phyloP scores from a whole-genome alignment of 2,329 filamentous ascomycete genomes.

The Pseudocercospora pini-densiflorae region DNA sequence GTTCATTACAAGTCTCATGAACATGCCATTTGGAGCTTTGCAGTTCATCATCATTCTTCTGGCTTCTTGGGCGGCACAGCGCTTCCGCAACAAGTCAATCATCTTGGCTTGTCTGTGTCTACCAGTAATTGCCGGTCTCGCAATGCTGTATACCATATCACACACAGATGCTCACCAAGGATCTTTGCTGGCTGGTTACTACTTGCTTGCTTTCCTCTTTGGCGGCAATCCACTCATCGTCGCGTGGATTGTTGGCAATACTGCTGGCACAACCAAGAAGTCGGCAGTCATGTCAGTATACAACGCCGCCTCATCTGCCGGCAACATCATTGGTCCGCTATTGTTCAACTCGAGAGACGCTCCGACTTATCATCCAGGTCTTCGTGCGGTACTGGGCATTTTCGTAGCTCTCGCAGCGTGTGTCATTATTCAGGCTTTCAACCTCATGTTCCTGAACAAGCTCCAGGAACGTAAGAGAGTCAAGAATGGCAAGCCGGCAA shows the following conservation, averaged over 20 bases:
- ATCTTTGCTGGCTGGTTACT: conserved; percentile 65
- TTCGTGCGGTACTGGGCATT: conserved; percentile 60
- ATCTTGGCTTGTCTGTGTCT: conserved; percentile 60
- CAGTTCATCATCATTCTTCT: conserved; percentile 65
- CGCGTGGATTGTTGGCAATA: conserved; percentile 72
- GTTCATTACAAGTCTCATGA: conserved; percentile 63
- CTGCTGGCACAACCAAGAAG: conserved; percentile 70
- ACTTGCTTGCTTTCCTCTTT: conserved; percentile 69
- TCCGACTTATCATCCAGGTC: conserved; percentile 62
- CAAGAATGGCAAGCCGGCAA: conserved; percentile 63
- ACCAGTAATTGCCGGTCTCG: conserved; percentile 64
- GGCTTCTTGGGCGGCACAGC: conserved; percentile 63
- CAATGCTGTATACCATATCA: conserved; percentile 61
- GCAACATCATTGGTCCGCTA: conserved; percentile 70
- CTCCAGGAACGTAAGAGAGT: conserved; percentile 61
- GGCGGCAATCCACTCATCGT: conserved; percentile 69
- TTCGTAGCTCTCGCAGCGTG: conserved; percentile 59
- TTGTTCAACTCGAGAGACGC: conserved; percentile 64
- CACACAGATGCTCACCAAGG: conserved; percentile 49
- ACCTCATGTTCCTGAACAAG: conserved; percentile 62
- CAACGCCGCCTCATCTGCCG: conserved; percentile 63
- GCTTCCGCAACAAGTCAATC: conserved; percentile 60
- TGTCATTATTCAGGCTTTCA: conserved; percentile 58
- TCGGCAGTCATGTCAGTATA: conserved; percentile 67
- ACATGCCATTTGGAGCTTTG: conserved; percentile 68